phyloP scores from a whole-genome alignment of 2,329 filamentous ascomycete species.

The Colletotrichum salicis region DNA sequence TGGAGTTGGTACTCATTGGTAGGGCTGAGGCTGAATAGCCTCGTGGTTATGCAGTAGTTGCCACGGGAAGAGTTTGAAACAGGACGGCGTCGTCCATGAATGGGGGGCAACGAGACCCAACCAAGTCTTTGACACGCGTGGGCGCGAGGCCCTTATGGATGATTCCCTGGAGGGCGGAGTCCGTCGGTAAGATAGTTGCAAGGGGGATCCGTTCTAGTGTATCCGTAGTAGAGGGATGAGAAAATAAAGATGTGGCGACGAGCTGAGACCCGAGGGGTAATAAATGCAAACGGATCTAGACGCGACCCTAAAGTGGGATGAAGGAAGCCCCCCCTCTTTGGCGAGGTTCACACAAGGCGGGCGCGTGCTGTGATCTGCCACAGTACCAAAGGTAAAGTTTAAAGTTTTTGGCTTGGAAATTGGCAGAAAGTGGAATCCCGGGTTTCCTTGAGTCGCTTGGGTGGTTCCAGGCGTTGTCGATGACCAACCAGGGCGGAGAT shows the following conservation, averaged over 20 bases:
- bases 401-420: slow-evolving; percentile 31
- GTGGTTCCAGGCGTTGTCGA: slow-evolving; percentile 7
- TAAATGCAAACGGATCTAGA: slow-evolving; percentile 23
- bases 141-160: slow-evolving; percentile 34
- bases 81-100: slow-evolving; percentile 30
- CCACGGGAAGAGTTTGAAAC: slow-evolving; percentile 6
- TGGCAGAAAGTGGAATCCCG: slow-evolving; percentile 17
- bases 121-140: slow-evolving; percentile 20
- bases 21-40: slow-evolving; percentile 24
- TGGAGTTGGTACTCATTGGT: slow-evolving; percentile 28
- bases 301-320: slow-evolving; percentile 21
- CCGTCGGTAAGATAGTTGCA: slow-evolving; percentile 3
- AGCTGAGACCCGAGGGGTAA: slow-evolving; percentile 12
- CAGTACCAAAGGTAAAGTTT: slow-evolving; percentile 14
- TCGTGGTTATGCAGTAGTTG: slow-evolving; percentile 13
- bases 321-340: slow-evolving; percentile 1
- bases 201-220: slow-evolving; percentile 5
- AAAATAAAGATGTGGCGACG: not conserved
- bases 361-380: slow-evolving; percentile 1
- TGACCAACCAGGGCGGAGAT: slow-evolving; percentile 27
- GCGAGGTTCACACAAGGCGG: slow-evolving; percentile 15
- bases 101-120: slow-evolving; percentile 6
- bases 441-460: not conserved
- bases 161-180: slow-evolving; percentile 14
- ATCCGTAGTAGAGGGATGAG: not conserved